A percentile compares a stretch with the other conserved stretches of the same genome.
Conservation (phyloP, 2,329 filamentous ascomycete species). For the Trichoderma sp. region DNA sequence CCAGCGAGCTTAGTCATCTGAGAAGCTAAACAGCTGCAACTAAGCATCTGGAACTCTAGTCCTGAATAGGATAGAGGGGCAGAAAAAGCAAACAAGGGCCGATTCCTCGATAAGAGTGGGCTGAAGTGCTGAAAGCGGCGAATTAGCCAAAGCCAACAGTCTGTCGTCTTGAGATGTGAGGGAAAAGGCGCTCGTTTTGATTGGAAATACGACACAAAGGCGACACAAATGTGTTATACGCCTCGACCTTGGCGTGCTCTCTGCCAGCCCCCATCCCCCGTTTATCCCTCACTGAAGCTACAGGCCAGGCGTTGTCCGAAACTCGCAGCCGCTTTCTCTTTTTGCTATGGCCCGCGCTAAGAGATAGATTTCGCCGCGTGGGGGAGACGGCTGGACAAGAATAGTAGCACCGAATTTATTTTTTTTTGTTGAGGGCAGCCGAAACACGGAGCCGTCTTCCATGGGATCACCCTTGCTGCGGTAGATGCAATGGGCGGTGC, state of each 20-base stretch:
- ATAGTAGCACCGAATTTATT: slow-evolving; percentile 16
- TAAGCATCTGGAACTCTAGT: slow-evolving; percentile 2
- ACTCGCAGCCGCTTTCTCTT: neutral
- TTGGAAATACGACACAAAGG: neutral
- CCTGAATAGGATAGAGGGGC: slow-evolving; percentile 22
- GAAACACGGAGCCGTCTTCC: slow-evolving; percentile 20
- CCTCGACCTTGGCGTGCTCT: neutral
- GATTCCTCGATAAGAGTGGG: slow-evolving; percentile 24
- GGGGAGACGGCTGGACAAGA: slow-evolving; percentile 8
- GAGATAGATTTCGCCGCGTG: slow-evolving; percentile 12
- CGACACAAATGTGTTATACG: neutral
- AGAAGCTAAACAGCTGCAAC: neutral
- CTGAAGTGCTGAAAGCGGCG: slow-evolving; percentile 2
- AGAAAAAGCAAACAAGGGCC: neutral
- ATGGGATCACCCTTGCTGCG: neutral
- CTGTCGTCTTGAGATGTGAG: neutral
- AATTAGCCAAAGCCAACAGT: slow-evolving; percentile 4
- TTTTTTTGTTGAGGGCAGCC: slow-evolving; percentile 27
- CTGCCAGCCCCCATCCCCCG: neutral
- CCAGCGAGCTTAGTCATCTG: neutral
- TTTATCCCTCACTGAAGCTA: neutral
- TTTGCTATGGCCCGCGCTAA: slow-evolving; percentile 10
- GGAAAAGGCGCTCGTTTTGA: neutral
- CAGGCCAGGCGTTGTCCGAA: neutral
- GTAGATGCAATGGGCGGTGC: slow-evolving; percentile 5